Conservation (phyloP, 495 filamentous ascomycete genomes). For the Penicillium dipodomyicola region DNA sequence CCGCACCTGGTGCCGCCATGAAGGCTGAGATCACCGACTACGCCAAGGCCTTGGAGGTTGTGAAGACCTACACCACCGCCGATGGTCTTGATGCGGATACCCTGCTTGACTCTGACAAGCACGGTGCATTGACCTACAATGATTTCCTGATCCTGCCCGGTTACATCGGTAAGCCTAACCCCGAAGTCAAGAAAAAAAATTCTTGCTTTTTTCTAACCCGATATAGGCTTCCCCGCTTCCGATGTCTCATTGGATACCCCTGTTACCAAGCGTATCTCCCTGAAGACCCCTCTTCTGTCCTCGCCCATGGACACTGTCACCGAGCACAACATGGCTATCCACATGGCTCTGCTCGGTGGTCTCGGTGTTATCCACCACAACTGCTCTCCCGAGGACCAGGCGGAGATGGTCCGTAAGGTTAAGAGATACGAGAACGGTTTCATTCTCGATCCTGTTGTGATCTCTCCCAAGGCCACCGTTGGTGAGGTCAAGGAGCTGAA, state of each 20-base stretch:
- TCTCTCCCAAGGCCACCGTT: slow-evolving; percentile 82
- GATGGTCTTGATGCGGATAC: slow-evolving; percentile 85
- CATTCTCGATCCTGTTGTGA: slow-evolving; percentile 93
- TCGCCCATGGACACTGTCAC: slow-evolving; percentile 99
- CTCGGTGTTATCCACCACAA: slow-evolving; percentile 99
- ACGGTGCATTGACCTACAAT: slow-evolving; percentile 87
- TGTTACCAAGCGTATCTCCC: slow-evolving; percentile 85
- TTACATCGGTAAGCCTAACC: slow-evolving; percentile 56
- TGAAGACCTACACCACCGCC: slow-evolving; percentile 64
- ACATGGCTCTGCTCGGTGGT: slow-evolving; percentile 95
- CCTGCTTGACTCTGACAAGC: slow-evolving; percentile 79
- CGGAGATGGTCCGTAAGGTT: slow-evolving; percentile 98
- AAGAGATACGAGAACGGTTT: slow-evolving; percentile 99
- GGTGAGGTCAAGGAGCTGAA: slow-evolving; percentile 89
- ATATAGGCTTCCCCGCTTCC: slow-evolving; percentile 78
- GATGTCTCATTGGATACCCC: slow-evolving; percentile 86
- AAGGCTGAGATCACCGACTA: slow-evolving; percentile 53
- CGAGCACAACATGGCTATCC: slow-evolving; percentile 98
- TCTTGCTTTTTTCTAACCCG: slow-evolving; percentile 1
- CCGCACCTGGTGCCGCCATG: slow-evolving; percentile 40
- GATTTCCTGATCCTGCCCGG: slow-evolving; percentile 68
- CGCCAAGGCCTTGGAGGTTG: slow-evolving; percentile 70
- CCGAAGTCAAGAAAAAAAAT: slow-evolving; percentile 8
- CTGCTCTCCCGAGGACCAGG: slow-evolving; percentile 90
- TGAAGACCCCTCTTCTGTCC: slow-evolving; percentile 93